phyloP scores from a whole-genome alignment of 306 rosid genomes.

The Fragaria ananassa region DNA sequence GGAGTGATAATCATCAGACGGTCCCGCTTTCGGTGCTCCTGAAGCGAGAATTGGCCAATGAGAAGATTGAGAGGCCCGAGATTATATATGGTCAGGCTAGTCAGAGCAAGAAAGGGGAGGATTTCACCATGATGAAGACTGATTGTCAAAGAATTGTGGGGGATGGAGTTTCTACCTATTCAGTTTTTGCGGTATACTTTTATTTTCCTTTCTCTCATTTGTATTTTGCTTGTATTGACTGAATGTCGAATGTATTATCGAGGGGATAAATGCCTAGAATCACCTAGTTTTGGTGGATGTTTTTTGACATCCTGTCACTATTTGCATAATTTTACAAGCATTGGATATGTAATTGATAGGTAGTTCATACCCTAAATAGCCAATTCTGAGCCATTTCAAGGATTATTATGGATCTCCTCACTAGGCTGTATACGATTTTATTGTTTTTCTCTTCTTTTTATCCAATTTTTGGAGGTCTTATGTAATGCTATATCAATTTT shows the following conservation, averaged over 20 bases:
- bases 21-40: constrained; percentile 89
- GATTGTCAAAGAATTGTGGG: constrained; percentile 93
- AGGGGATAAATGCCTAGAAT: not conserved
- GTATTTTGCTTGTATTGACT: not conserved
- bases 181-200: constrained; percentile 81
- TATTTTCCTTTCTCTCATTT: not conserved
- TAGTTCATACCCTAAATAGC: not conserved
- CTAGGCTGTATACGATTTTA: not conserved
- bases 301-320: not conserved
- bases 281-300: not conserved
- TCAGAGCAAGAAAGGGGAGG: constrained; percentile 98
- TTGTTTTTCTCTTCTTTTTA: not conserved
- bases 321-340: not conserved
- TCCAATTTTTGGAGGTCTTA: not conserved
- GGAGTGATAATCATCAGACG: constrained; percentile 66
- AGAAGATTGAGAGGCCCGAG: constrained; percentile 92
- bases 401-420: not conserved
- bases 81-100: constrained; percentile 74
- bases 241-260: not conserved
- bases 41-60: constrained; percentile 81
- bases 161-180: constrained; percentile 83
- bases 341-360: not conserved
- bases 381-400: not conserved
- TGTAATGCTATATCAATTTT: not conserved
- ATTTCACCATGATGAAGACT: constrained; percentile 66